phyloP scores from a whole-genome alignment of 2,329 filamentous ascomycete genomes.

The Tolypocladium cylindrosporum region DNA sequence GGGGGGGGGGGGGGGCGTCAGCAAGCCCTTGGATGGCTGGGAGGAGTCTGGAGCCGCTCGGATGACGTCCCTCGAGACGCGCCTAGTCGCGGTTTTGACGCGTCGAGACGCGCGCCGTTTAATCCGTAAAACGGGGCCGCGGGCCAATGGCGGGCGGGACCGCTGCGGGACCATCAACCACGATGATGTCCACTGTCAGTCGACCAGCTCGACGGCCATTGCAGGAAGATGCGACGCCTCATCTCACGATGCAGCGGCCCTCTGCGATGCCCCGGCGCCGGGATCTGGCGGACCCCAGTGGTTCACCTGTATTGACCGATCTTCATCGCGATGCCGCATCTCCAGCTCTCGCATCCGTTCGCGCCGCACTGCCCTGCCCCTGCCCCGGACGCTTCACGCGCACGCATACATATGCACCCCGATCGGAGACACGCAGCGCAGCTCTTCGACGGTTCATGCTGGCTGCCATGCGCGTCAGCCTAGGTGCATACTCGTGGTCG shows the following conservation, averaged over 20 bases:
- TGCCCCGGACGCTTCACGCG: background rate
- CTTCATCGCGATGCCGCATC: background rate
- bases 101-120: background rate
- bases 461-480: background rate
- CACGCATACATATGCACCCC: background rate
- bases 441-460: background rate
- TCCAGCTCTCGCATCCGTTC: background rate
- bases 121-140: background rate
- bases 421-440: background rate
- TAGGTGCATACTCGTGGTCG: no score
- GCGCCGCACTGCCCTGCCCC: background rate
- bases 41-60: background rate
- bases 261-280: background rate
- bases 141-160: background rate
- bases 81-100: background rate
- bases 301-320: background rate
- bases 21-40: conserved; percentile 15
- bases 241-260: no score
- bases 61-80: background rate
- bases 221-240: no score
- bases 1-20: conserved; percentile 18
- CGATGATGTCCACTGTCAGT: no score
- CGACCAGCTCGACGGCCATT: background rate
- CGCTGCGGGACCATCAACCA: background rate
- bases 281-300: background rate